Percentiles rank a stretch among this genome's conserved stretches.
These are phyloP conservation scores for Globisporangium parvum DNA, from an alignment of 352 stramenopile genomes.

Conservation along the genomic window DNA sequence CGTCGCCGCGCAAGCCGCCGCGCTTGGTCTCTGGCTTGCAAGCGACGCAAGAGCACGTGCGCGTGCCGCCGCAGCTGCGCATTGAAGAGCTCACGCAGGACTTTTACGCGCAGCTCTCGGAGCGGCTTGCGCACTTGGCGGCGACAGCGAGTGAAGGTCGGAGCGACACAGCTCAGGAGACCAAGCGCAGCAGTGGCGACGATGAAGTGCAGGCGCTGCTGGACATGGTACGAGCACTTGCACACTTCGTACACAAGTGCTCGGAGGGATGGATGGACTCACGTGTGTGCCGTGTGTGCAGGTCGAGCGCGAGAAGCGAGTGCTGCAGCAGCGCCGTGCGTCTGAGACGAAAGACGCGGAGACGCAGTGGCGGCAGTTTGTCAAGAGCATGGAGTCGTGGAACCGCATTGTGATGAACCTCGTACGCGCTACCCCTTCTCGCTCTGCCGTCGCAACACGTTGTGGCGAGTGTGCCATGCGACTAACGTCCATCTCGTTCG, in stretches of 20 bases:
- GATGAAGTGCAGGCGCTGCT: constrained; percentile 32
- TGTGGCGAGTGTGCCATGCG: background rate
- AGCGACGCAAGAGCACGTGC: constrained; percentile 58
- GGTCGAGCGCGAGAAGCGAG: constrained; percentile 36
- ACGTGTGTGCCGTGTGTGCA: constrained; percentile 10
- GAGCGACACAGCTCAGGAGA: constrained; percentile 12
- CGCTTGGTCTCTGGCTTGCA: constrained; percentile 35
- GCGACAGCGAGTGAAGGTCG: background rate
- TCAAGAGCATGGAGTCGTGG: constrained; percentile 85
- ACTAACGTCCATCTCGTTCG: background rate
- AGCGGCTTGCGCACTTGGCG: constrained; percentile 34
- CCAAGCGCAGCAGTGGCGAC: constrained; percentile 1
- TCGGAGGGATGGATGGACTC: background rate
- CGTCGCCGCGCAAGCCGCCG: constrained; percentile 24
- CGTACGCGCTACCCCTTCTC: constrained; percentile 19
- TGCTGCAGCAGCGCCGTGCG: constrained; percentile 19
- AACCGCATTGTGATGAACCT: constrained; percentile 83
- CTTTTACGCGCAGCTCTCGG: constrained; percentile 58
- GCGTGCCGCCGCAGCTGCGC: constrained; percentile 45
- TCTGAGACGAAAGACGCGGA: constrained; percentile 30
- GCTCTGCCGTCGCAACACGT: background rate
- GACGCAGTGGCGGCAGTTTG: constrained; percentile 64
- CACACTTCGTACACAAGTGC: background rate
- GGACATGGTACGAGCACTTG: constrained; percentile 35
- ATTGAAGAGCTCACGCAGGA: constrained; percentile 50